Conservation (phyloP, 805 yeast genomes). For the Huiozyma sinensis region DNA sequence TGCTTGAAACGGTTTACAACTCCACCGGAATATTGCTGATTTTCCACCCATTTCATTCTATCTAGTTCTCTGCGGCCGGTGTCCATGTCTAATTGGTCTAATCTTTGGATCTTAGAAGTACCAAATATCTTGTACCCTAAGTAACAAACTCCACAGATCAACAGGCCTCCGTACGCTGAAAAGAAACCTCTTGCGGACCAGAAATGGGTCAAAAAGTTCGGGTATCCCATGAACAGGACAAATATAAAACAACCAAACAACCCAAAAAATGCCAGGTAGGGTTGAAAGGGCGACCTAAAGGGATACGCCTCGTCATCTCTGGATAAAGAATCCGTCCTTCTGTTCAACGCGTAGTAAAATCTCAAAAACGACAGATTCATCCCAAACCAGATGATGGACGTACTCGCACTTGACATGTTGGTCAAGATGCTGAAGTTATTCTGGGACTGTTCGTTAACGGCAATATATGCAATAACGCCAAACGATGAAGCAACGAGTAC, state of each 20-base stretch:
- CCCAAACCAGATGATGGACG: conserved; percentile 70
- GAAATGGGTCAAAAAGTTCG: conserved; percentile 44
- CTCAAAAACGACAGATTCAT: conserved; percentile 56
- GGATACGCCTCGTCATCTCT: conserved; percentile 59
- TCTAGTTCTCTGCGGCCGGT: conserved; percentile 80
- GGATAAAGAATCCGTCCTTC: conserved; percentile 53
- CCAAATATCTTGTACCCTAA: conserved; percentile 45
- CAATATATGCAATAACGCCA: conserved; percentile 49
- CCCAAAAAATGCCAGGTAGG: conserved; percentile 56
- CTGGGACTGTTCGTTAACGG: conserved; percentile 48
- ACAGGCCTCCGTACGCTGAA: conserved; percentile 52
- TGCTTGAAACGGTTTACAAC: too few relatives aligned
- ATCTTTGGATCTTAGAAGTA: conserved; percentile 53
- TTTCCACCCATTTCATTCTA: conserved; percentile 72
- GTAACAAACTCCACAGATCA: conserved; percentile 42
- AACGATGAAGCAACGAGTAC: conserved; percentile 54
- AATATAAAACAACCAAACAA: conserved; percentile 41
- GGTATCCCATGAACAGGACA: conserved; percentile 49
- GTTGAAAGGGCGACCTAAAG: conserved; percentile 59
- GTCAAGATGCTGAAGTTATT: conserved; percentile 56
- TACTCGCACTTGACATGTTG: conserved; percentile 61
- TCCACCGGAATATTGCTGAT: conserved; percentile 27
- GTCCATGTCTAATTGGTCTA: conserved; percentile 71
- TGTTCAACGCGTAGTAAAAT: conserved; percentile 50
- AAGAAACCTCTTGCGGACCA: conserved; percentile 57